These are phyloP conservation scores for Ceratobasidium sp. DNA, from an alignment of 1,284 basidiomycete genomes.

Conservation along the genomic window DNA sequence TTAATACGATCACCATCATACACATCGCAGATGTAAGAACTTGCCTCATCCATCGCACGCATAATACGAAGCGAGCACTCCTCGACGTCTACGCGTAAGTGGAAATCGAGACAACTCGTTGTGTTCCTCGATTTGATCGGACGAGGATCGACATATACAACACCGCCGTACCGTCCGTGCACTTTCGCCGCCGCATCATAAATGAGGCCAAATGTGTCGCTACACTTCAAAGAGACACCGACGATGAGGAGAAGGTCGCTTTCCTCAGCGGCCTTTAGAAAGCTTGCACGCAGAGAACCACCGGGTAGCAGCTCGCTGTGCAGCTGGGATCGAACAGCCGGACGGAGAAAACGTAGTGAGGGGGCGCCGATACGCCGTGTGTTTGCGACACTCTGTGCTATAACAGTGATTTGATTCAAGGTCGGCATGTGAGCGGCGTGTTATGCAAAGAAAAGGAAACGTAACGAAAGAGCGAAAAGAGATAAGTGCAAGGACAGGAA, in stretches of 20 bases:
- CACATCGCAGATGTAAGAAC: too few species aligned
- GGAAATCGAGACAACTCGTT: neutral
- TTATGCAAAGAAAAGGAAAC: too few species aligned
- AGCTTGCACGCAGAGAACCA: neutral
- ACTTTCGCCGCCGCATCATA: neutral
- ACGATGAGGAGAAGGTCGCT: neutral
- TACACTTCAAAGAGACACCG: neutral
- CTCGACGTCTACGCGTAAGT: neutral
- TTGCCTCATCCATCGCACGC: neutral
- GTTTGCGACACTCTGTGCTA: neutral
- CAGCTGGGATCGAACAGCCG: neutral
- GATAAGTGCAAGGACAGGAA: too few species aligned
- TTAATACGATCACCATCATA: too few species aligned
- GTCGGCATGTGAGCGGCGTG: too few species aligned
- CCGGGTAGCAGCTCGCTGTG: neutral
- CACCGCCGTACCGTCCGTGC: neutral
- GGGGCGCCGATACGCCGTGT: neutral
- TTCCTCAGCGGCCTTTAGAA: neutral
- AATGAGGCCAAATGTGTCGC: neutral
- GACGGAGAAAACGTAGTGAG: neutral
- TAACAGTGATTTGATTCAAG: too few species aligned
- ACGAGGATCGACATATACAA: neutral
- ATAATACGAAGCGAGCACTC: neutral
- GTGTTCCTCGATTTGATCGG: neutral
- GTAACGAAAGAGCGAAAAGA: too few species aligned